Evolutionary conservation across 306 rosid species (phyloP).

Genomic region (Citrullus colocynthis): DNA sequence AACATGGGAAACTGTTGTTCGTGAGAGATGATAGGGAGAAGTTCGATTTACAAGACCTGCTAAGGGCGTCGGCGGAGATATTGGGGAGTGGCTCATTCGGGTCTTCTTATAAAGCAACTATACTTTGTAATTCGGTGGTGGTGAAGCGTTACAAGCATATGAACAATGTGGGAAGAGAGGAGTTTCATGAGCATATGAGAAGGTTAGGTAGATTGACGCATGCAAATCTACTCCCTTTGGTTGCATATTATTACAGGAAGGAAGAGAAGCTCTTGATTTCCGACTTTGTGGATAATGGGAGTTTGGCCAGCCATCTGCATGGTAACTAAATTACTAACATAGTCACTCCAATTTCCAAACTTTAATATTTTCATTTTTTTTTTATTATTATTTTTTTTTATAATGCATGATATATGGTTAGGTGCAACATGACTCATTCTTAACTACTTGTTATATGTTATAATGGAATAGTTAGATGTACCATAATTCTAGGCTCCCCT

Average conservation of each 20-base stretch:
- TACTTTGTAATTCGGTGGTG: constrained; percentile 39
- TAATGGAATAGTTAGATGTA: too few relatives aligned
- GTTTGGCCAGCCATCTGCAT: constrained; percentile 79
- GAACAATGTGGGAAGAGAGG: constrained; percentile 66
- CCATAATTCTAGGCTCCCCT: too few relatives aligned
- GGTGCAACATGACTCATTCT: too few relatives aligned
- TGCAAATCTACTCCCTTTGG: constrained; percentile 59
- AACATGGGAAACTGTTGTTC: constrained; percentile 46
- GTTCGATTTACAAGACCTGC: constrained; percentile 66
- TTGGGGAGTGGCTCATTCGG: constrained; percentile 84
- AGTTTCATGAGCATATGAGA: constrained; percentile 78
- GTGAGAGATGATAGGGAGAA: constrained; percentile 31
- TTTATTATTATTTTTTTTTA: too few relatives aligned
- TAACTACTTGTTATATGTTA: too few relatives aligned
- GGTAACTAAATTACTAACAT: constrained; percentile 20
- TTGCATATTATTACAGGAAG: constrained; percentile 61
- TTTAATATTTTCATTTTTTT: too few relatives aligned
- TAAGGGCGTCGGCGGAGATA: constrained; percentile 71
- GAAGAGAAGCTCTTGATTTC: constrained; percentile 82
- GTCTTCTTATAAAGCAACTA: constrained; percentile 69
- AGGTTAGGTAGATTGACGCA: constrained; percentile 55
- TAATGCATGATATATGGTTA: too few relatives aligned
- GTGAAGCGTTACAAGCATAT: constrained; percentile 86
- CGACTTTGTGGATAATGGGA: constrained; percentile 45
- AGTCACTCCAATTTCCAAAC: too few relatives aligned